Conservation (phyloP, 2,329 filamentous ascomycete genomes). For the Botrytis paeoniae region DNA sequence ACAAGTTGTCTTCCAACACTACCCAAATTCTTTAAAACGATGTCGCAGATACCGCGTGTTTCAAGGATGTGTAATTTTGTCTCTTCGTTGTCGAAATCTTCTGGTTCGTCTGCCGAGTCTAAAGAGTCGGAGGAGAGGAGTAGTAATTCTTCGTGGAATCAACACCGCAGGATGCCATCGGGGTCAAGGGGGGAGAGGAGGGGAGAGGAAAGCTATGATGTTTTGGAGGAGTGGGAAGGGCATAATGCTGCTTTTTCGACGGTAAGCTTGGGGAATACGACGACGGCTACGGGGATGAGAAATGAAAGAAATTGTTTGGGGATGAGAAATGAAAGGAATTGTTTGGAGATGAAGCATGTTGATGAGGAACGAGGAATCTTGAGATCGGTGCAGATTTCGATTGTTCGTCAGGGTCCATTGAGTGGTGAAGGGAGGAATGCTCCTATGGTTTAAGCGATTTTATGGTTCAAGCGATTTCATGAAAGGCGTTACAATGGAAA, state of each 20-base stretch:
- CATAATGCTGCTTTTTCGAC: background rate
- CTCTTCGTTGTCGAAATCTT: background rate
- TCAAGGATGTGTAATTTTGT: background rate
- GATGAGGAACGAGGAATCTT: background rate
- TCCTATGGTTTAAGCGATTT: background rate
- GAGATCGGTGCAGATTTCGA: background rate
- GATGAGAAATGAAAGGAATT: background rate
- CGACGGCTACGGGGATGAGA: background rate
- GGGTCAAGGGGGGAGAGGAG: background rate
- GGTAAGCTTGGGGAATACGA: background rate
- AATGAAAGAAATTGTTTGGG: background rate
- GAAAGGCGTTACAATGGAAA: background rate
- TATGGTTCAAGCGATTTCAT: background rate
- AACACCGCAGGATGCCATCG: background rate
- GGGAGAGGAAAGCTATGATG: background rate
- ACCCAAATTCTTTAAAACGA: background rate
- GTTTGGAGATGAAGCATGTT: background rate
- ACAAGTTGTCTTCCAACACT: background rate
- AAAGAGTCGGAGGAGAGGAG: background rate
- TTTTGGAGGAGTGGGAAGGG: background rate
- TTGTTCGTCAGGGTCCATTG: background rate
- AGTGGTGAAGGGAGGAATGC: background rate
- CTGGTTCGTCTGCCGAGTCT: background rate
- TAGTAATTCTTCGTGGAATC: background rate
- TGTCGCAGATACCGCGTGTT: background rate